Percentiles rank a stretch among this genome's conserved stretches.
phyloP scores from a whole-genome alignment of 1,284 basidiomycete genomes.

The Takashimella koratensis region DNA sequence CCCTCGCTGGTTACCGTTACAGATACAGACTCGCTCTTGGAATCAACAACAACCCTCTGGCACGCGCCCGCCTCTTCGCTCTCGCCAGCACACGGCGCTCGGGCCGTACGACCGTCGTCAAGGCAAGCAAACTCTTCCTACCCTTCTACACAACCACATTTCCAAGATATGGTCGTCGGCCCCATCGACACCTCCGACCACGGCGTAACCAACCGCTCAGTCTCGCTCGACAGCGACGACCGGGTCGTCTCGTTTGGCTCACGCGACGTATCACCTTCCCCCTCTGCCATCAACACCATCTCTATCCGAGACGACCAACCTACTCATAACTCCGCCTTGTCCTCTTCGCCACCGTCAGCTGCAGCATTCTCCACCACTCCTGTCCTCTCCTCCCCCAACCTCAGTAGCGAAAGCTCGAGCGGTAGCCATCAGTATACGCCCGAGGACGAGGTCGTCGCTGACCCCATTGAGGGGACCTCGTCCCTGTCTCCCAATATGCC shows the following conservation, averaged over 20 bases:
- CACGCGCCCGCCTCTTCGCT: neutral
- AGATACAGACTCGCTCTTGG: neutral
- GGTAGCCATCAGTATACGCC: neutral
- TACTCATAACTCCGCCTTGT: neutral
- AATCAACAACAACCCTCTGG: neutral
- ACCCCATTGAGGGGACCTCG: neutral
- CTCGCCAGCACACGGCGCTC: neutral
- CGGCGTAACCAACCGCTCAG: neutral
- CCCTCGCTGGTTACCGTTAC: neutral
- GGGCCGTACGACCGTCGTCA: neutral
- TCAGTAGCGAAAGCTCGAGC: neutral
- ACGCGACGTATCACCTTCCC: neutral
- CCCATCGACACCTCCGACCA: neutral
- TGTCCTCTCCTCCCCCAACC: neutral
- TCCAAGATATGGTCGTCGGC: neutral
- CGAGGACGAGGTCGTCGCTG: neutral
- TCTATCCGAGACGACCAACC: neutral
- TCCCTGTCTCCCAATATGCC: neutral
- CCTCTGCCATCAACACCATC: neutral
- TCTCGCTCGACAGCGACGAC: no score
- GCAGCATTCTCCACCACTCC: neutral
- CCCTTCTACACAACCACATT: neutral
- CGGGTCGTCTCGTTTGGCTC: neutral
- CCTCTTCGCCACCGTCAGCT: neutral
- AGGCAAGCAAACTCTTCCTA: neutral